Evolutionary conservation across 148 eudicot species (phyloP), one percentile per base, ranked within the genome.

Genomic region (Cornus kousa): DNA sequence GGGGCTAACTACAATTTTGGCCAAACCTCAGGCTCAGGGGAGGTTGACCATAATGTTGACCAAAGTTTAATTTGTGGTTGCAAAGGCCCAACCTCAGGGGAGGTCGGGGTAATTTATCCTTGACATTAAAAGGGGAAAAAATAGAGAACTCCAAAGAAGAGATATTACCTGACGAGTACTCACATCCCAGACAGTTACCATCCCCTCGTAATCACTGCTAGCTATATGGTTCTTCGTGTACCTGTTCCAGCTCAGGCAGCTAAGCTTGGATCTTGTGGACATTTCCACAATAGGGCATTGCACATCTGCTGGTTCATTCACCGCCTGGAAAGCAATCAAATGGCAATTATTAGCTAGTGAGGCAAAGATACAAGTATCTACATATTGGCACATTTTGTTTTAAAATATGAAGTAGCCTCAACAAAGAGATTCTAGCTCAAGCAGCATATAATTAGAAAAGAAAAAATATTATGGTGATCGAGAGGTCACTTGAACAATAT

Each of bases 201-300:
- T 88, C 28, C 98, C 98, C 67, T 94, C 98, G 68, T 94, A 92
- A 80, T 94, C 98, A 86, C 95, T 89, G 82, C 95, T 89, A 23
- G 97, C 98, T 59, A 94, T 92, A 72, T 89, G 86, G 70, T 84
- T 88, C 80, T 91, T 94, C 16, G 88, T 75, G 85, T 84, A 87
- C 83, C 86, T 92, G 53, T 86, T 94, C 98, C 98, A 94, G 87
- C 98, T 92, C 81, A 94, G 86, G 82, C 94, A 94, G 76, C 97
- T 94, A 72, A 92, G 90, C 79, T 94, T 94, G 50, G 93, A 88
- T 48, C 94, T 77, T 1, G 97, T 89, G 22, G 93, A 85, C 89
- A 94, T 89, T 81, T 94, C 97, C 57, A 87, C 98, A 77, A 94
- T 87, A 81, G 98, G 90, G 78, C 89, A 92, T 72, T 90, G 94